Evolutionary conservation across 148 eudicot genomes (phyloP), one percentile per base, ranked within the genome.

Genomic region (Pouteria glomerata): DNA sequence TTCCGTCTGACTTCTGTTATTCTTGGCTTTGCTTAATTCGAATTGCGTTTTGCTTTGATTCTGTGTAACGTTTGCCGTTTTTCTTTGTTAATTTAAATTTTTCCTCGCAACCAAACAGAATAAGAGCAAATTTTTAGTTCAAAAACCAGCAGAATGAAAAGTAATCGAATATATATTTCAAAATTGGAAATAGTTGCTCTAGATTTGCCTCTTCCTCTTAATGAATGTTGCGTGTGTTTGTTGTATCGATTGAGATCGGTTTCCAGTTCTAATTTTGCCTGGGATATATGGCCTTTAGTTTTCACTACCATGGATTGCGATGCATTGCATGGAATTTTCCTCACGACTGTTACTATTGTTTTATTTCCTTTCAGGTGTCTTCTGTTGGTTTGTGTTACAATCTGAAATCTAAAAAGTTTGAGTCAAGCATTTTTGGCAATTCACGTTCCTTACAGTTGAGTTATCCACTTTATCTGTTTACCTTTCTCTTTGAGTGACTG

Each of bases 401-500:
- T n/a, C 64, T 67, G 57, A 80, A 66, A 35, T 81, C 88, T 16
- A 69, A 82, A 61, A 90, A 84, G 77, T 74, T 80, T 71, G 85
- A 82, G 61, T 82, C 79, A 27, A 75, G 68, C 80, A 52, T 78
- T 60, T 80, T 80, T 39, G 90, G 87, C 73, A 80, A 70, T 53
- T 82, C 90, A 1, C 81, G 77, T 61, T 76, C 81, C 24, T 35
- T 79, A 74, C 89, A 84, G 97, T 91, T 87, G 72, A 82, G 88
- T n/a, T 55, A 58, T 16, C 31, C 44, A 4, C 44, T 39, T 19
- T 26, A 21, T 37, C 4, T 8, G 44, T 34, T 11, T 15, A 27
- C 16, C 35, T 8, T 30, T 51, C 14, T 60, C 19, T 1, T 8
- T 57, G 10, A 11, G 21, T 16, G 15, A 23, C 8, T 14, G 10